A percentile compares a stretch with the other conserved stretches of the same genome.
phyloP scores from a whole-genome alignment of 352 stramenopile genomes.

The Phytophthora brassicae region DNA sequence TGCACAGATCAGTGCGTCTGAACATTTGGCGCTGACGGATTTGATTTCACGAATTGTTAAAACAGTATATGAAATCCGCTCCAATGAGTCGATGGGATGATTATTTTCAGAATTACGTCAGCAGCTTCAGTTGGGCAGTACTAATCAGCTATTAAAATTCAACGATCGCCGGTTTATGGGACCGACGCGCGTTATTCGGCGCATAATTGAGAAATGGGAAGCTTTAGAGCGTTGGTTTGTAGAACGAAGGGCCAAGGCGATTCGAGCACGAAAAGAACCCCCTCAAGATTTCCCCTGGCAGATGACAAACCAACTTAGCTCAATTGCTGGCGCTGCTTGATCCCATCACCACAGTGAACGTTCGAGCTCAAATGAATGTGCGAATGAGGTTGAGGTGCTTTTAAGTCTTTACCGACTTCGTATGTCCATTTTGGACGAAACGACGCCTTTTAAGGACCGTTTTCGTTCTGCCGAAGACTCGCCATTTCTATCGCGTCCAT shows the following conservation, averaged over 20 bases:
- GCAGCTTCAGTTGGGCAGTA: not conserved
- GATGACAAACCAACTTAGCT: not conserved
- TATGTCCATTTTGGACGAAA: not conserved
- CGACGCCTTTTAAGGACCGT: not conserved
- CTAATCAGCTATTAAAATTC: not conserved
- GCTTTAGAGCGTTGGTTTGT: not conserved
- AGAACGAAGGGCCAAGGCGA: not conserved
- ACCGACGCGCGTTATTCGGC: not conserved
- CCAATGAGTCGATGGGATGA: not conserved
- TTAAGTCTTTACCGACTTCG: not conserved
- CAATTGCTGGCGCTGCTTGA: not conserved
- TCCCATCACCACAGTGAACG: not conserved
- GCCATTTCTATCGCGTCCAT: not conserved
- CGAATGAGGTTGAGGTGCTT: not conserved
- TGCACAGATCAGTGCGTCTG: no score
- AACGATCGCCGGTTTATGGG: constrained; percentile 3
- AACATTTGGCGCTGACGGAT: no score
- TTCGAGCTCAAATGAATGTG: not conserved
- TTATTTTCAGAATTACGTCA: not conserved
- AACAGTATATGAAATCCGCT: not conserved
- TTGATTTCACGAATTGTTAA: not conserved
- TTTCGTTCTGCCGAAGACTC: not conserved
- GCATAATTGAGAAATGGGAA: not conserved
- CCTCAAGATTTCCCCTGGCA: not conserved
- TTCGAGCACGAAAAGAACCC: not conserved